phyloP scores from a whole-genome alignment of 169 alveolate genomes.

The Eimeria brunetti region DNA sequence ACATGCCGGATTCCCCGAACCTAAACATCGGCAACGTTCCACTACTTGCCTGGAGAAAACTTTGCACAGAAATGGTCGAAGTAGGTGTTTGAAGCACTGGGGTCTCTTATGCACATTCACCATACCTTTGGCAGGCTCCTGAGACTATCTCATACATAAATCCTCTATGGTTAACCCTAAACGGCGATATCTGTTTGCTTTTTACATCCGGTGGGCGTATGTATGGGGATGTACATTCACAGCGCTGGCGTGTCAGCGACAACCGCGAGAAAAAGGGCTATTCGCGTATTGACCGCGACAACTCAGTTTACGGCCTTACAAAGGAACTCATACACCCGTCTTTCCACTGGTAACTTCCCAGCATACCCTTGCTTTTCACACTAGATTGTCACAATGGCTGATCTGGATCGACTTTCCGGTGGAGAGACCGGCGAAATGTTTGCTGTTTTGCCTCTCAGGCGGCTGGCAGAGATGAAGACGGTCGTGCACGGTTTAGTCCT shows the following conservation, averaged over 20 bases:
- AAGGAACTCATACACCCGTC: slow-evolving; percentile 88
- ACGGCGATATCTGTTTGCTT: neutral
- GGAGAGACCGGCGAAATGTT: neutral
- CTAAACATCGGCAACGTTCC: slow-evolving; percentile 87
- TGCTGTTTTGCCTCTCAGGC: slow-evolving; percentile 61
- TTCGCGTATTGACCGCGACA: slow-evolving; percentile 86
- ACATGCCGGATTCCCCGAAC: slow-evolving; percentile 87
- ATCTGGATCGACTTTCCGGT: neutral
- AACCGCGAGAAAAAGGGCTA: slow-evolving; percentile 86
- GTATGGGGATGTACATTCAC: neutral
- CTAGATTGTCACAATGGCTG: neutral
- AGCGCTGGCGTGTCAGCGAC: slow-evolving; percentile 85
- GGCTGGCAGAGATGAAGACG: slow-evolving; percentile 81
- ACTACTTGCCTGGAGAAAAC: slow-evolving; percentile 86
- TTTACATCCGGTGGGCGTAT: neutral
- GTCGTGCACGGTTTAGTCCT: slow-evolving; percentile 84
- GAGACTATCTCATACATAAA: neutral
- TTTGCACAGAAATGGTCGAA: slow-evolving; percentile 87
- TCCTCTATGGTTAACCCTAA: no score
- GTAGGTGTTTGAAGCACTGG: slow-evolving; percentile 9
- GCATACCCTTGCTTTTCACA: neutral
- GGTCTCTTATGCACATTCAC: slow-evolving; percentile 79
- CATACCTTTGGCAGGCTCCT: slow-evolving; percentile 75
- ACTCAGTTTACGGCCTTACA: slow-evolving; percentile 85
- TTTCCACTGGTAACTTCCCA: slow-evolving; percentile 83